Evolutionary conservation across 805 yeast species (phyloP).

Genomic region (Saccharomycopsis capsularis): DNA sequence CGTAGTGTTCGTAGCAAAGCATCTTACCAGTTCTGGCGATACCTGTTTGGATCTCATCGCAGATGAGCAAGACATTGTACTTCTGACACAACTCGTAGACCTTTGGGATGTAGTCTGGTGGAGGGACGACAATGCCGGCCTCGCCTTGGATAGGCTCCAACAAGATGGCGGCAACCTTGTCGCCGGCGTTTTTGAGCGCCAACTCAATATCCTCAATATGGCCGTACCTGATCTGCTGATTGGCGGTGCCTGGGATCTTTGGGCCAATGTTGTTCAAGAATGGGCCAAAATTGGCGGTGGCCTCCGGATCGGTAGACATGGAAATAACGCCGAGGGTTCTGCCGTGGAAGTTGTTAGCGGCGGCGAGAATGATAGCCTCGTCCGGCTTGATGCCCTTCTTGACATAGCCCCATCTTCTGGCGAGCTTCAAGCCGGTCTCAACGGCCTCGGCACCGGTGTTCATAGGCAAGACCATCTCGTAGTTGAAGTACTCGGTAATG

Average conservation of each 20-base stretch:
- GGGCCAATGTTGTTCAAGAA: slow-evolving; percentile 82
- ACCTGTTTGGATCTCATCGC: slow-evolving; percentile 98
- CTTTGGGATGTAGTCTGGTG: slow-evolving; percentile 63
- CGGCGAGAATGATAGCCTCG: slow-evolving; percentile 84
- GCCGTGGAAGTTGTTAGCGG: slow-evolving; percentile 91
- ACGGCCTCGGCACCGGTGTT: slow-evolving; percentile 99
- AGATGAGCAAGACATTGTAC: slow-evolving; percentile 81
- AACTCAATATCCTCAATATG: slow-evolving; percentile 76
- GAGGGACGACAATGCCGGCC: slow-evolving; percentile 96
- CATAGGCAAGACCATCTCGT: slow-evolving; percentile 94
- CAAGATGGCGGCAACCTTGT: slow-evolving; percentile 81
- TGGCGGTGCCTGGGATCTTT: slow-evolving; percentile 64
- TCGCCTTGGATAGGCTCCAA: slow-evolving; percentile 98
- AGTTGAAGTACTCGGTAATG: slow-evolving; percentile 80
- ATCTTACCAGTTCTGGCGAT: slow-evolving; percentile 95
- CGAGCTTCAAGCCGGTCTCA: slow-evolving; percentile 87
- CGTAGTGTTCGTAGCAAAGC: slow-evolving; percentile 83
- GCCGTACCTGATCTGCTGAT: slow-evolving; percentile 69
- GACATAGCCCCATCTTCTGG: slow-evolving; percentile 95
- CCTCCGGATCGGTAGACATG: slow-evolving; percentile 94
- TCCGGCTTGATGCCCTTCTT: slow-evolving; percentile 75
- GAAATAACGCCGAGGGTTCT: slow-evolving; percentile 93
- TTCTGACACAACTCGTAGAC: slow-evolving; percentile 72
- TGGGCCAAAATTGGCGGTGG: slow-evolving; percentile 84
- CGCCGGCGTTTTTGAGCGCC: slow-evolving; percentile 78